These are phyloP conservation scores for Neofusicoccum kwambonambiense DNA, from an alignment of 2,329 filamentous ascomycete genomes.

Conservation along the genomic window DNA sequence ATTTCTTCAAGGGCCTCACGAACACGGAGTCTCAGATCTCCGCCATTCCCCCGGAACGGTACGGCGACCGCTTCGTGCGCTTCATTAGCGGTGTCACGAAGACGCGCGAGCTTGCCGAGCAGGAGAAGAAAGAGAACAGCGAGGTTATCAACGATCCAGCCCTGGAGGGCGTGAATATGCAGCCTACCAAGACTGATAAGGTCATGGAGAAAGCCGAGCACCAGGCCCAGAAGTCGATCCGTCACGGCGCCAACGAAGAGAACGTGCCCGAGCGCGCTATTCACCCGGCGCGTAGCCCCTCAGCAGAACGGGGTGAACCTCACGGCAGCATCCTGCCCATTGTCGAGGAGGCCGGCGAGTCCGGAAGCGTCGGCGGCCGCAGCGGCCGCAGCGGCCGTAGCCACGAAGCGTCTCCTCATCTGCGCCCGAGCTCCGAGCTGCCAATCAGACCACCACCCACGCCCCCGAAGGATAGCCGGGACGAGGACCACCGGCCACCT, in stretches of 20 bases:
- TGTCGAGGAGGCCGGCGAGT: conserved; percentile 86
- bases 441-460: conserved; percentile 42
- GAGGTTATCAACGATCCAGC: conserved; percentile 36
- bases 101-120: conserved; percentile 77
- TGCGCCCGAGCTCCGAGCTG: conserved; percentile 21
- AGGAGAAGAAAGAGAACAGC: conserved; percentile 45
- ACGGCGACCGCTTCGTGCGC: conserved; percentile 89
- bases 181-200: conserved; percentile 48
- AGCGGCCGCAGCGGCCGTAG: conserved; percentile 48
- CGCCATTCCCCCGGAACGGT: conserved; percentile 82
- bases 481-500: conserved; percentile 32
- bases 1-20: conserved; percentile 94
- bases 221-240: conserved; percentile 59
- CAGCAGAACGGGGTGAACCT: conserved; percentile 55
- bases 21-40: conserved; percentile 85
- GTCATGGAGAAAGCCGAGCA: conserved; percentile 62
- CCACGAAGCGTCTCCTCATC: conserved; percentile 18
- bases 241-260: conserved; percentile 48
- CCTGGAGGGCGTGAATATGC: conserved; percentile 39
- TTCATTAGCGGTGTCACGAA: conserved; percentile 91
- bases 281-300: conserved; percentile 56
- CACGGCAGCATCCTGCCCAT: conserved; percentile 70
- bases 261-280: conserved; percentile 64
- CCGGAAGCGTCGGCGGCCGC: conserved; percentile 62
- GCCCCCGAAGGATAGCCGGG: conserved; percentile 42